Evolutionary conservation across 2,329 filamentous ascomycete genomes (phyloP), one percentile per base, ranked within the genome.

Genomic region (Neospermospora avenae): DNA sequence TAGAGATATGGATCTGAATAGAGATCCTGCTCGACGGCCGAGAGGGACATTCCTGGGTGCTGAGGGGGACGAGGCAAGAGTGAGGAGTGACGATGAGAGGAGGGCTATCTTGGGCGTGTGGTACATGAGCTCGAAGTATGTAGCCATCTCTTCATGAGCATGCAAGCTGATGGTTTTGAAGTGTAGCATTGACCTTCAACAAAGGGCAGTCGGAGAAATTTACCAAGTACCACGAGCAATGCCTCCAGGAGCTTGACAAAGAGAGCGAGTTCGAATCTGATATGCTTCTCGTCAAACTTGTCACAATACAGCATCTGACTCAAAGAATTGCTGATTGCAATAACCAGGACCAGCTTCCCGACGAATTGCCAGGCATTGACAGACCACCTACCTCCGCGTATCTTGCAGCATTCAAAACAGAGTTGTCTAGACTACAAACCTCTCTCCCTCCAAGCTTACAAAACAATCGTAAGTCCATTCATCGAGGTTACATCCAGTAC

Each of bases 111-210:
- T 82, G 0, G 82, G 80, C 0, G 77, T 80, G 1, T 85, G 81
- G 77, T 84, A 82, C 60, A 62, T 84, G 31, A 78, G 75, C 14
- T 83, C 80, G 10, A 75, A 77, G 81, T 84, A 72, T 67, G 79
- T 72, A 37, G 11, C 6, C n/a, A 10, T 42, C 39, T 22, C 44
- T 28, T 31, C 11, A 14, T 25, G 22, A 10, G 10, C 5, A 5
- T 31, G 39, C 18, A 44, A 25, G 20, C 22, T 60, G 41, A 55
- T 39, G 45, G 44, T 2, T 39, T 46, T 46, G 20, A 22, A 61
- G 61, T 42, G 58, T 55, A 24, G 58, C 45, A 14, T 55, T 63
- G 22, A 52, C 51, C 5, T 49, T 63, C 16, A 61, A 63, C 10
- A 49, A 61, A 31, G 54, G 60, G 25, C 49, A 49, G 24, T 72